phyloP scores from a whole-genome alignment of 2,329 filamentous ascomycete species.

The Trichoderma sp. region DNA sequence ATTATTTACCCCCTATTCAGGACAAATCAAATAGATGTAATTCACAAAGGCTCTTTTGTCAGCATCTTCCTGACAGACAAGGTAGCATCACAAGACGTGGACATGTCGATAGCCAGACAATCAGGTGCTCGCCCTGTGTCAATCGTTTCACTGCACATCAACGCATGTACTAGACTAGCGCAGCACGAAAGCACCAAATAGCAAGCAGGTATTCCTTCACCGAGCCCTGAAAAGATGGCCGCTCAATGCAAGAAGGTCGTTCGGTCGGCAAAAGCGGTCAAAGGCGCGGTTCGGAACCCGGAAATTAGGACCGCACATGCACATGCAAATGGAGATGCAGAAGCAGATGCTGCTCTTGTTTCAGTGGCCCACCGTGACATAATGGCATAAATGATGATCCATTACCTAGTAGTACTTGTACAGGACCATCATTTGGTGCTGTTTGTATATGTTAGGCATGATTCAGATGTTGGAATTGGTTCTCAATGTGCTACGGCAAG shows the following conservation, averaged over 20 bases:
- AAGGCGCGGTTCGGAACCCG: background rate
- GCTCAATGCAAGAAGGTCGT: background rate
- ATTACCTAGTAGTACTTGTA: background rate
- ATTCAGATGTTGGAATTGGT: background rate
- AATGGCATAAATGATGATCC: background rate
- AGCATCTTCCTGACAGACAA: background rate
- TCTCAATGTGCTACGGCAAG: background rate
- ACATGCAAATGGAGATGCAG: background rate
- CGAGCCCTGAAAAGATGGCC: background rate
- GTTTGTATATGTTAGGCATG: background rate
- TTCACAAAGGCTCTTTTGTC: background rate
- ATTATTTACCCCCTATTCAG: background rate
- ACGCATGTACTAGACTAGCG: background rate
- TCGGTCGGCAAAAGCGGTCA: background rate
- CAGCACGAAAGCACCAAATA: background rate
- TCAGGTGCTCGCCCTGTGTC: background rate
- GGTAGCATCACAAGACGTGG: background rate
- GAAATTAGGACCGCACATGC: background rate
- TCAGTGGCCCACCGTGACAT: background rate
- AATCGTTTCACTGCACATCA: background rate
- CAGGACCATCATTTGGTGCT: background rate
- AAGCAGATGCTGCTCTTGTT: background rate
- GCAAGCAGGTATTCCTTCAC: background rate
- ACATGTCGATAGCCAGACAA: background rate
- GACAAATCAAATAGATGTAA: background rate